Evolutionary conservation across 495 filamentous ascomycete species (phyloP), one percentile per base, ranked within the genome.

Genomic region (Talaromyces trachyspermus): DNA sequence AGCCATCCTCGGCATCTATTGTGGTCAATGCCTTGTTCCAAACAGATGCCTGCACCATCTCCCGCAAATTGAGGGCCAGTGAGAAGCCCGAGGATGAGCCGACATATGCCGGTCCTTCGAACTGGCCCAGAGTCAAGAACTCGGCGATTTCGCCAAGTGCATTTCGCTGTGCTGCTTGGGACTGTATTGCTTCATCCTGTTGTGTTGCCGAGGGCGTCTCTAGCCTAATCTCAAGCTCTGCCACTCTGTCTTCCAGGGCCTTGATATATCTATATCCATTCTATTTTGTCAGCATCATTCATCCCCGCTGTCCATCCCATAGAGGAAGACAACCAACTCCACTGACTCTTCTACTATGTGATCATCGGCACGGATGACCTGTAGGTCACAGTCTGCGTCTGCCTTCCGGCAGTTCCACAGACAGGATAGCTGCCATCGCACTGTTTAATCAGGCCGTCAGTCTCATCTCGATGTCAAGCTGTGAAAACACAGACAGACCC

Each of bases 31-130:
- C 55, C 48, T 65, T 61, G 15, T 56, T 60, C 53, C 61, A 64
- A 15, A 61, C 60, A 17, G 64, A 58, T 23, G 60, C 55, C 26
- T 69, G 61, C 11, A 66, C 59, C 43, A 71, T 63, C 30, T 60
- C 55, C 26, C 58, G 56, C 15, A 71, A 49, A 40, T 62, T 62
- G 14, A 62, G 56, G 4, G 63, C 64, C 46, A 71, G 48, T 12
- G 60, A 54, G 8, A 69, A 54, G 2, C 65, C 65, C 4, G 62
- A 68, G 2, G 65, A 65, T 8, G 65, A 61, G 8, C 65, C 65
- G 3, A 69, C 62, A 51, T 69, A 71, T 17, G 57, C 53, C 8
- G 54, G 46, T 12, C 53, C 49, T 9, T 54, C 60, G 26, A 32
- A 32, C 10, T 46, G 49, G 1, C 60, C 63, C 12, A 68, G 59